A percentile compares a stretch with the other conserved stretches of the same genome.
Evolutionary conservation across 345 rosid genomes (phyloP).

Genomic region (Citrus trifoliata): DNA sequence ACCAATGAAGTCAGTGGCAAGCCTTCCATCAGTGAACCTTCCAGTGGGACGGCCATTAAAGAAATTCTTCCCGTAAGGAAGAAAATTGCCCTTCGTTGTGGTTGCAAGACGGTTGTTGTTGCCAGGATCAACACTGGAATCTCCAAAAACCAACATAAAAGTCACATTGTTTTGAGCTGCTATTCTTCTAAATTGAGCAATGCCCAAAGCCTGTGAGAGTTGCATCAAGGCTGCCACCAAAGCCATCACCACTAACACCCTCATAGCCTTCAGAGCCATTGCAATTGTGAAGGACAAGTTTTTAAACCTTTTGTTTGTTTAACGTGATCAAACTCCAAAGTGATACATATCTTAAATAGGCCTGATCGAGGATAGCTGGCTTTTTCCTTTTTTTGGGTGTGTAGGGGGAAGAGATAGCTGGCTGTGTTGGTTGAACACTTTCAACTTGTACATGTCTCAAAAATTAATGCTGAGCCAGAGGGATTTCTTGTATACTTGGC

Average conservation of each 20-base stretch:
- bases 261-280: background rate
- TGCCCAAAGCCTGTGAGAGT: conserved; percentile 27
- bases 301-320: background rate
- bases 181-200: conserved; percentile 25
- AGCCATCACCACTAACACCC: background rate
- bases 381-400: too few species aligned
- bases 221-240: conserved; percentile 16
- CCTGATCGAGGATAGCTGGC: too few species aligned
- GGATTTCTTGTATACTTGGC: background rate
- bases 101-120: conserved; percentile 60
- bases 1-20: conserved; percentile 74
- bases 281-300: background rate
- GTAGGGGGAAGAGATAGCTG: background rate
- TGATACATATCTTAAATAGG: conserved; percentile 5
- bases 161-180: conserved; percentile 55
- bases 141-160: conserved; percentile 73
- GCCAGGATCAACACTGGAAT: conserved; percentile 84
- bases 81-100: conserved; percentile 50
- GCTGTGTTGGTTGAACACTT: conserved; percentile 14
- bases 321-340: background rate
- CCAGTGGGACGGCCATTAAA: conserved; percentile 58
- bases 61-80: conserved; percentile 72
- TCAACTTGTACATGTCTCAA: background rate
- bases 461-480: background rate
- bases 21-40: conserved; percentile 63